Evolutionary conservation across 495 filamentous ascomycete species (phyloP), one percentile per base, ranked within the genome.

Genomic region (Letharia columbiana): DNA sequence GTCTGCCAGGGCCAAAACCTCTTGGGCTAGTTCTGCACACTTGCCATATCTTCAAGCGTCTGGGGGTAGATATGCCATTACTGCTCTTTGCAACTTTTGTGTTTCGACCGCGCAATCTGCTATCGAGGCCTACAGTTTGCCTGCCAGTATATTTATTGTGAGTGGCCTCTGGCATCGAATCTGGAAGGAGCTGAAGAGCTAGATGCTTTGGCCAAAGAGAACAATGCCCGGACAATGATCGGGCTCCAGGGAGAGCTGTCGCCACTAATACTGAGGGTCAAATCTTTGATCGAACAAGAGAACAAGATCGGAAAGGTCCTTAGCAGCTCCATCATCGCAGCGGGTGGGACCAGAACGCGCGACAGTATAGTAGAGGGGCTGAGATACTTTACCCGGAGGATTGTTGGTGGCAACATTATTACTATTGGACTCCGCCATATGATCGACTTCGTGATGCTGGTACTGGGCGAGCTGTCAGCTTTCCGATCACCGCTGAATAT

Each of bases 71-170:
- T 88, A 83, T 72, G 67, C 77, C 37, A 83, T 88, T 70, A 78
- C 81, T 13, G 85, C 83, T 8, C 74, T 89, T 9, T 79, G 82
- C 73, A 87, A 87, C 75, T 82, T 80, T 20, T 81, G 76, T 61
- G 73, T 78, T 35, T 68, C 73, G 10, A 74, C 78, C 10, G 82
- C 85, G 0, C 64, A 77, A 59, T 70, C 73, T 17, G 81, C 85
- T 41, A 80, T 83, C 28, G 66, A 67, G 33, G 49, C 69, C 8
- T 83, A 78, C 73, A 70, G 73, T 5, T 78, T 87, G 10, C 70
- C 75, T 5, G 52, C 71, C 6, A 37, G 50, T 20, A 81, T 35
- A 77, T 81, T 9, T 86, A 73, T 66, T 76, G 80, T 33, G 84
- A 87, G 69, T 87, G 84, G 85, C 77, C 66, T 33, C 33, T 68